Base-by-base conservation (phyloP, 148 eudicot species). In the Chenopodium album region DNA sequence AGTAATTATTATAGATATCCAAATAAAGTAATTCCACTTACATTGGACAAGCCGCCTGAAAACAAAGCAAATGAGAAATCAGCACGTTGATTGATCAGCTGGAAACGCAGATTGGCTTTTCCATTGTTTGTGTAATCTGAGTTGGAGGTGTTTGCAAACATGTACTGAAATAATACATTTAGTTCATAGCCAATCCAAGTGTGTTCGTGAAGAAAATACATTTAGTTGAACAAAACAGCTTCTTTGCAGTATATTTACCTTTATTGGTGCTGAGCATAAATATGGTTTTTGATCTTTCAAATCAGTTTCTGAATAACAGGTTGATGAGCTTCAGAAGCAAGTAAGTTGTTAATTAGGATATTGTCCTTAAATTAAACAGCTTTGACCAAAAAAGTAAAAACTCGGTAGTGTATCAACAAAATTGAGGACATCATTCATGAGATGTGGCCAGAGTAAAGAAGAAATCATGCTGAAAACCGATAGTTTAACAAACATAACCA, bases 1-100 rank as follows among this genome's bases (percentile, higher is more conserved):
- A 34, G 9, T 28, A 54, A 23, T 56, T 23, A 17, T 16, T 47
- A 52, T 37, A 19, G 1, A 64, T 50, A 16, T 16, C 71, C 44
- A 12, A 31, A 70, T 3, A 34, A 52, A 82, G 32, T 17, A 17
- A 70, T 47, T 80, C 28, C 1, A 86, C 97, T 12, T 78, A 93
- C 95, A 81, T 88, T 89, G 8, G 91, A 88, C 66, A 92, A 78
- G 2, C 99, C 98, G 41, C 99, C 99, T 41, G 91, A 83, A 86
- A 96, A 94, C 52, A 94, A 87, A 29, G 91, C 98, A 81, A 96
- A 94, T 6, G 99, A 89, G 89, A 92, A 92, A 87, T 96, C 99
- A 80, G 92, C 88, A 19, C 99, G 97, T 84, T 96, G 99, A 90
- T 96, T 96, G 76, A 94, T 96, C 84, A 96, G 84, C 85, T 75